phyloP scores from a whole-genome alignment of 164 flowering plant genomes.

The Magnolia kwangsiensis region DNA sequence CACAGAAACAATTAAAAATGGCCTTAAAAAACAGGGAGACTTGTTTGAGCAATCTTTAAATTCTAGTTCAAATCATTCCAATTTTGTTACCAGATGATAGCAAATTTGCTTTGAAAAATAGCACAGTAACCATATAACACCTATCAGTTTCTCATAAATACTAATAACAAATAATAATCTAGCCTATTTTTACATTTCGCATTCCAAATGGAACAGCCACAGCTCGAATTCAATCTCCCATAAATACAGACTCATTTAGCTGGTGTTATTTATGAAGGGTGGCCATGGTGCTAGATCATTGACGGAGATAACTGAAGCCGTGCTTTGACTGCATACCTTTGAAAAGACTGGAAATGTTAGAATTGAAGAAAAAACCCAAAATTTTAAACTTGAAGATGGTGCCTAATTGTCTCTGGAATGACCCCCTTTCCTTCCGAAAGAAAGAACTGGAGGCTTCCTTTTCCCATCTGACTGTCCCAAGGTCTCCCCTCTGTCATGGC shows the following conservation, averaged over 20 bases:
- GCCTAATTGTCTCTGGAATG: constrained; percentile 24
- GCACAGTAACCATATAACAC: neutral
- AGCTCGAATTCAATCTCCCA: neutral
- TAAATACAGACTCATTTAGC: too few relatives aligned
- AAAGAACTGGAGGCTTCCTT: constrained; percentile 29
- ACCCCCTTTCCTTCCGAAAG: constrained; percentile 65
- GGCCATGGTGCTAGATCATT: neutral
- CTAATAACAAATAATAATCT: neutral
- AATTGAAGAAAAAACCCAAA: constrained; percentile 4
- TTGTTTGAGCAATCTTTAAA: too few relatives aligned
- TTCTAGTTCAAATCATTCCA: too few relatives aligned
- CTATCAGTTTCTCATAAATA: neutral
- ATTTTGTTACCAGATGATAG: too few relatives aligned
- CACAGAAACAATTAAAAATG: too few relatives aligned
- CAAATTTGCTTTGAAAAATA: too few relatives aligned
- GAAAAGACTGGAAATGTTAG: neutral
- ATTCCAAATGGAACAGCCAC: neutral
- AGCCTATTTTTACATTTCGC: neutral
- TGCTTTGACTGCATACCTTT: neutral
- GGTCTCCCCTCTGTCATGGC: constrained; percentile 20
- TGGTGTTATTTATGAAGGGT: neutral
- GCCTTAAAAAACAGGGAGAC: too few relatives aligned
- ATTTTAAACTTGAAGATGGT: neutral
- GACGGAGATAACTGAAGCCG: neutral
- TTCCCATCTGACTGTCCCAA: constrained; percentile 21